A percentile compares a stretch with the other conserved stretches of the same genome.
Conservation (phyloP, 176 grass and related monocot species). For the Bothriochloa decipiens region DNA sequence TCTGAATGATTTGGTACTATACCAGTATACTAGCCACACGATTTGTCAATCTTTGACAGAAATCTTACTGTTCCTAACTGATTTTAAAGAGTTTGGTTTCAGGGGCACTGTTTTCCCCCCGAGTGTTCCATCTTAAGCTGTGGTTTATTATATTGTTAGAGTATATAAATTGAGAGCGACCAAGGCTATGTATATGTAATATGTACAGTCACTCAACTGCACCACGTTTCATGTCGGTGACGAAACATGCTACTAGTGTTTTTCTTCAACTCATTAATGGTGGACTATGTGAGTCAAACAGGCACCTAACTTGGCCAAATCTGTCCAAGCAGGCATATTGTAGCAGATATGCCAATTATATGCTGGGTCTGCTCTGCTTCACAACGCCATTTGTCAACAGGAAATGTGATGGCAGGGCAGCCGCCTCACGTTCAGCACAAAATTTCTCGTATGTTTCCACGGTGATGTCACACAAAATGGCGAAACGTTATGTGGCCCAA, state of each 20-base stretch:
- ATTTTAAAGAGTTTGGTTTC: not conserved
- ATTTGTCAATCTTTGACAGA: not conserved
- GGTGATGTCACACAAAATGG: not conserved
- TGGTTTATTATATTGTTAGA: not conserved
- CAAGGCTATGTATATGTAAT: not conserved
- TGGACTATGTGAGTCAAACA: not conserved
- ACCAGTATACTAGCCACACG: not conserved
- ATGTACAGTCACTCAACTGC: not conserved
- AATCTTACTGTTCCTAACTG: not conserved
- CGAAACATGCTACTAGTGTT: not conserved
- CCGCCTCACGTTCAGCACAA: not conserved
- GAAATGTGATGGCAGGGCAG: not conserved
- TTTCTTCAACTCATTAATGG: slow-evolving; percentile 6
- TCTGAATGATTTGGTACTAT: not conserved
- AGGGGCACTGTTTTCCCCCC: not conserved
- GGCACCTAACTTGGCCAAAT: not conserved
- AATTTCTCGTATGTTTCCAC: not conserved
- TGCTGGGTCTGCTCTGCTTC: not conserved
- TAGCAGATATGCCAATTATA: not conserved
- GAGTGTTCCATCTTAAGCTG: not conserved
- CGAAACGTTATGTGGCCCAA: not conserved
- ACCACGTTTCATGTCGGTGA: not conserved
- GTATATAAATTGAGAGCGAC: not conserved
- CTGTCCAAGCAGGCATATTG: not conserved
- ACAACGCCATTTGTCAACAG: not conserved